Evolutionary conservation across 495 filamentous ascomycete species (phyloP), one percentile per base, ranked within the genome.

Genomic region (Pyrenopolyporus hunteri): DNA sequence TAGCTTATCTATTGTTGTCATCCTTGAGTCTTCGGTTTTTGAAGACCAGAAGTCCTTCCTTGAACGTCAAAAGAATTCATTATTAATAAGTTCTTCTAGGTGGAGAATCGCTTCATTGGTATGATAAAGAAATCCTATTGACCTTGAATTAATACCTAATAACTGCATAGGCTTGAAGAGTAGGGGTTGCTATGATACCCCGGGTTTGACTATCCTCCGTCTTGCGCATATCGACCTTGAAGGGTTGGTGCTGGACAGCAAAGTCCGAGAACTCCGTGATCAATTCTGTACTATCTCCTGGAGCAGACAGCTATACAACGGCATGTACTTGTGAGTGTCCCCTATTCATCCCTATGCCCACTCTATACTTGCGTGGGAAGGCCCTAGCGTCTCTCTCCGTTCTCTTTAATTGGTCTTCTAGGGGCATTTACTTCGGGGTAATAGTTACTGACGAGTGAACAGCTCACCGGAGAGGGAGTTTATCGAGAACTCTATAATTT

Each of bases 121-220:
- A 28, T 28, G 14, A 29, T 11, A 14, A 17, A 4, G 1, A 7
- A 45, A 45, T 7, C 6, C 2, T 5, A 17, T 4, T 8, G 19
- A 28, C 11, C n/a, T 8, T 32, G 23, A 13, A 14, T 25, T n/a
- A n/a, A n/a, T n/a, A n/a, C n/a, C n/a, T n/a, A n/a, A n/a, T n/a
- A n/a, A n/a, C 45, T 93, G 91, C 78, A 90, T 93, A 67, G 90
- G 66, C 20, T 35, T 70, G 28, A 95, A 96, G 83, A 87, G 83
- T 71, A 85, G 92, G 68, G 92, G 92, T 66, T 96, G 92, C 84
- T 96, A 97, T 80, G 93, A 96, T 72, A 87, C 91, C 45, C 80
- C 80, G 4, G 80, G 82, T 63, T 75, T 91, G 37, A 93, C 89
- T 46, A 84, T 85, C 75, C 80, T 90, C 45, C 86, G 91, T 45